Conservation (phyloP, 768 basidiomycete species). For the Xerocomus potaroensis region DNA sequence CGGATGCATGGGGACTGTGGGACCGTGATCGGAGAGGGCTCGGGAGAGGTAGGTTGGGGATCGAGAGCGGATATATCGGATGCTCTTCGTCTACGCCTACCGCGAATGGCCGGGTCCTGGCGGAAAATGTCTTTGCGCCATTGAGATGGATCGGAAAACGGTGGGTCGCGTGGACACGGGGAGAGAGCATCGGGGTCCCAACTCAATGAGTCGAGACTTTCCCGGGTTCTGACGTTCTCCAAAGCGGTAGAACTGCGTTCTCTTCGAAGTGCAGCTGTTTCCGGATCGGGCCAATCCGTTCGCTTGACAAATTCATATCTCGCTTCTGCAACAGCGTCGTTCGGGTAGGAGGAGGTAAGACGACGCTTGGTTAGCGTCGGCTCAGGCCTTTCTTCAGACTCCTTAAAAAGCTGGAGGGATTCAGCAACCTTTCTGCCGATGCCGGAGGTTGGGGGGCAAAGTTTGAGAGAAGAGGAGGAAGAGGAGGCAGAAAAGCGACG, state of each 20-base stretch:
- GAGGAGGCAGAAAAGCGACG: conserved; percentile 31
- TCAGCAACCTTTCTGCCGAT: conserved; percentile 83
- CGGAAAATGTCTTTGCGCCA: conserved; percentile 53
- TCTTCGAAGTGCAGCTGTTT: conserved; percentile 63
- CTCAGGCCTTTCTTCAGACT: conserved; percentile 45
- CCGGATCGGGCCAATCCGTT: conserved; percentile 81
- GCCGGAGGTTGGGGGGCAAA: conserved; percentile 28
- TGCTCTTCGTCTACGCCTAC: conserved; percentile 57
- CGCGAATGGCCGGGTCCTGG: conserved; percentile 45
- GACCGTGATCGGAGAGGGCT: conserved; percentile 19
- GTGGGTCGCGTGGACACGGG: conserved; percentile 40
- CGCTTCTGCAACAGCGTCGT: conserved; percentile 57
- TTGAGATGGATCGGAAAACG: conserved; percentile 45
- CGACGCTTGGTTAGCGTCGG: conserved; percentile 25
- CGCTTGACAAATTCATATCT: conserved; percentile 81
- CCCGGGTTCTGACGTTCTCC: conserved; percentile 53
- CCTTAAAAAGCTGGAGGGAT: conserved; percentile 77
- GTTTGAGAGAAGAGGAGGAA: conserved; percentile 17
- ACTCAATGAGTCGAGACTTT: conserved; percentile 30
- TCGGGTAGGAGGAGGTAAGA: conserved; percentile 35
- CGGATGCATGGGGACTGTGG: conserved; percentile 40
- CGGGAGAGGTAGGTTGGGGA: conserved; percentile 28
- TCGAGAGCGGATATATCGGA: conserved; percentile 38
- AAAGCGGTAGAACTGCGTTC: conserved; percentile 62
- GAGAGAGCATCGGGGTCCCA: conserved; percentile 19